Conservation (phyloP, 148 eudicot genomes). For the Linanthus parryae region DNA sequence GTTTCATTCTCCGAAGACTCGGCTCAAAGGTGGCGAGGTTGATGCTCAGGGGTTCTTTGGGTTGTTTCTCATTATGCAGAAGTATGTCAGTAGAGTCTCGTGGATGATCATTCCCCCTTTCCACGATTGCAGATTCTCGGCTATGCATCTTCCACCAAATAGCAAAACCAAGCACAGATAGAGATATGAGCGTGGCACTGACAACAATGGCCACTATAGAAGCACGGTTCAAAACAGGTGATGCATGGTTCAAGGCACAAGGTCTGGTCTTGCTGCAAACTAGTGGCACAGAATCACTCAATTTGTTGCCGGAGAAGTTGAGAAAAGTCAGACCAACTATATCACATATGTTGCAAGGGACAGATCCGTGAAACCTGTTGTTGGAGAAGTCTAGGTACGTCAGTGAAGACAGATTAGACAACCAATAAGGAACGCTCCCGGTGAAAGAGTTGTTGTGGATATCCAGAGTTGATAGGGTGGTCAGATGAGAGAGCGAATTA, state of each 20-base stretch:
- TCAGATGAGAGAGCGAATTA: constrained; percentile 49
- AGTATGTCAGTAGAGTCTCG: constrained; percentile 37
- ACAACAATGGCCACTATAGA: constrained; percentile 40
- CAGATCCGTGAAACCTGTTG: constrained; percentile 43
- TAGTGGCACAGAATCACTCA: constrained; percentile 45
- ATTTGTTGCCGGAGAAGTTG: constrained; percentile 55
- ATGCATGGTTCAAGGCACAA: constrained; percentile 25
- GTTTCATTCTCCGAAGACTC: constrained; percentile 49
- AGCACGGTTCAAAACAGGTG: constrained; percentile 26
- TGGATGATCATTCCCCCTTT: constrained; percentile 29
- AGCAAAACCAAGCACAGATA: constrained; percentile 30
- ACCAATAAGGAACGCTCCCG: constrained; percentile 52
- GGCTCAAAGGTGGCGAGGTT: constrained; percentile 83
- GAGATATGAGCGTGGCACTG: constrained; percentile 26
- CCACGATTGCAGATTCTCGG: constrained; percentile 21
- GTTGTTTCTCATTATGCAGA: constrained; percentile 40
- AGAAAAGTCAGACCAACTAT: constrained; percentile 49
- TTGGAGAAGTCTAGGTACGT: constrained; percentile 74
- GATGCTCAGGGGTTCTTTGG: constrained; percentile 78
- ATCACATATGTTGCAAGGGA: constrained; percentile 54
- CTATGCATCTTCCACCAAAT: constrained; percentile 30
- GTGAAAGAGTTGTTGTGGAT: constrained; percentile 59
- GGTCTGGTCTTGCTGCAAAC: constrained; percentile 31
- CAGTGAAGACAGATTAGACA: constrained; percentile 55
- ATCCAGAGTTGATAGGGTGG: constrained; percentile 62